These are phyloP conservation scores for Macadamia tetraphylla DNA, from an alignment of 164 flowering plant species.

Conservation along the genomic window DNA sequence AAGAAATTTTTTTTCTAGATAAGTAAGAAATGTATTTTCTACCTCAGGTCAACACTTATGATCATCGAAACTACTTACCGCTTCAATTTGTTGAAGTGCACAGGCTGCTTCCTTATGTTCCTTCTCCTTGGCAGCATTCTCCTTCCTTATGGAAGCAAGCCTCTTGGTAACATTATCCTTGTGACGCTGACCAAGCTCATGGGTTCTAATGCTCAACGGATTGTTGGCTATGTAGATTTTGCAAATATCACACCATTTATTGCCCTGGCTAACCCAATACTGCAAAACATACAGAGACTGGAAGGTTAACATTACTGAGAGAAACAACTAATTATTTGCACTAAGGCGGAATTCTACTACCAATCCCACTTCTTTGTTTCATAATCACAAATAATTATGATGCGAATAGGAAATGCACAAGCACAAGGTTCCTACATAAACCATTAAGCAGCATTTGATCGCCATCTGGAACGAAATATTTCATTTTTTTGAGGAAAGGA, in stretches of 20 bases:
- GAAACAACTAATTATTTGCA: background rate
- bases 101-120: slow-evolving; percentile 64
- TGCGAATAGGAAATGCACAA: too few species aligned
- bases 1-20: too few species aligned
- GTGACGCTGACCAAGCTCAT: slow-evolving; percentile 90
- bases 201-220: slow-evolving; percentile 81
- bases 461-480: too few species aligned
- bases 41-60: background rate
- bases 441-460: too few species aligned
- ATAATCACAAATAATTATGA: too few species aligned
- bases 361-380: background rate
- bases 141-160: slow-evolving; percentile 66
- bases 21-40: background rate
- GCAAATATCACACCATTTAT: slow-evolving; percentile 97
- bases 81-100: slow-evolving; percentile 85
- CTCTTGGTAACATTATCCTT: slow-evolving; percentile 75
- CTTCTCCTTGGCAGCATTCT: slow-evolving; percentile 75
- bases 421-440: too few species aligned
- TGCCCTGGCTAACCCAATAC: slow-evolving; percentile 98
- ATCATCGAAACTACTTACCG: slow-evolving; percentile 40
- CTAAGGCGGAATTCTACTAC: background rate
- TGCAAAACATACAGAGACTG: slow-evolving; percentile 24
- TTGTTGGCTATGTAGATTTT: slow-evolving; percentile 86
- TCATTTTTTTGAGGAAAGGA: too few species aligned
- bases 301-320: background rate